phyloP scores from a whole-genome alignment of 306 rosid genomes.

The Macrotyloma uniflorum region DNA sequence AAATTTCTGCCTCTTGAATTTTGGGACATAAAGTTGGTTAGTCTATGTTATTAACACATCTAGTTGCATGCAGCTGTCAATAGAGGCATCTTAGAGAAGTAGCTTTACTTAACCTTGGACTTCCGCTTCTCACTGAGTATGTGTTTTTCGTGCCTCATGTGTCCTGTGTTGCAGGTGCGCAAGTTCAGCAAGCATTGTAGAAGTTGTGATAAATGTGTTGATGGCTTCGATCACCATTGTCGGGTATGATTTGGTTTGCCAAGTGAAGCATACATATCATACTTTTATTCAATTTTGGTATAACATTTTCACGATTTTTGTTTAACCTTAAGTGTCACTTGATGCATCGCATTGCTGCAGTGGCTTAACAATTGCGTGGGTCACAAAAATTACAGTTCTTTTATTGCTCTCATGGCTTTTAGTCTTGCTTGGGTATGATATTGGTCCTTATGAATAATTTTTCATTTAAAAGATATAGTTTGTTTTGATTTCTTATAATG shows the following conservation, averaged over 20 bases:
- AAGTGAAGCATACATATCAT: slow-evolving; percentile 28
- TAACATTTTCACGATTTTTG: slow-evolving; percentile 16
- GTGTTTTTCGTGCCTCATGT: slow-evolving; percentile 2
- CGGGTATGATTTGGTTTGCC: slow-evolving; percentile 65
- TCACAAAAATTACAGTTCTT: slow-evolving; percentile 81
- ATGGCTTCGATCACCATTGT: slow-evolving; percentile 98
- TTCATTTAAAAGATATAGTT: slow-evolving; percentile 25
- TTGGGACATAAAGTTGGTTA: slow-evolving; percentile 9
- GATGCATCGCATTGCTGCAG: slow-evolving; percentile 64
- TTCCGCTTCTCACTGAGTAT: slow-evolving; percentile 7
- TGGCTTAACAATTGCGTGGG: slow-evolving; percentile 99
- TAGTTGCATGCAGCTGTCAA: slow-evolving; percentile 18
- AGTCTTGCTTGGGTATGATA: slow-evolving; percentile 88
- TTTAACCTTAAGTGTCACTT: slow-evolving; percentile 37
- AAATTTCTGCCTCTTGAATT: slow-evolving; percentile 24
- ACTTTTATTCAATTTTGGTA: slow-evolving; percentile 28
- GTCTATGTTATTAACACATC: not conserved
- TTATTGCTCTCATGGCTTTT: slow-evolving; percentile 90
- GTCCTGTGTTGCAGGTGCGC: slow-evolving; percentile 74
- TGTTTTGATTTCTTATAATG: slow-evolving; percentile 31
- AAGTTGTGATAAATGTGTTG: slow-evolving; percentile 98
- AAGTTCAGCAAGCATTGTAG: slow-evolving; percentile 97
- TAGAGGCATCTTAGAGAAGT: slow-evolving; percentile 27
- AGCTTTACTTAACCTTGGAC: slow-evolving; percentile 3
- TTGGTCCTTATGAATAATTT: slow-evolving; percentile 4